A percentile compares a stretch with the other conserved stretches of the same genome.
These are phyloP conservation scores for Auriculariales sp. DNA, from an alignment of 768 basidiomycete species.

Conservation along the genomic window DNA sequence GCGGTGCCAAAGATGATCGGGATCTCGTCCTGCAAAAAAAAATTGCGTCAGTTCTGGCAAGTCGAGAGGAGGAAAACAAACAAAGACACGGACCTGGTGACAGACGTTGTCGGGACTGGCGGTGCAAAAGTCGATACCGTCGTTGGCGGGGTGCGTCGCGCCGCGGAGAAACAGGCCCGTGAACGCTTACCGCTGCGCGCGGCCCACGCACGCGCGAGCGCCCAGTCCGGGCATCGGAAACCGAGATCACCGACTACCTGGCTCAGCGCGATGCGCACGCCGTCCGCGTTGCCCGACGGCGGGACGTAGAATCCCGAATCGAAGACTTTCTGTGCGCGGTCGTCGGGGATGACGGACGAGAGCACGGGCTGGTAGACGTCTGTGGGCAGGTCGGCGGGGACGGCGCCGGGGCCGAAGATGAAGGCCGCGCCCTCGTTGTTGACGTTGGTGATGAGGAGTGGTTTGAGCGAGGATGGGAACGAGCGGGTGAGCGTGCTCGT, in stretches of 20 bases:
- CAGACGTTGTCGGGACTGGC: constrained; percentile 40
- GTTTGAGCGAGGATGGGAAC: constrained; percentile 42
- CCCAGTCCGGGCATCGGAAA: constrained; percentile 60
- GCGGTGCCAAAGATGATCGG: constrained; percentile 36
- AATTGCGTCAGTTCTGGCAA: constrained; percentile 1
- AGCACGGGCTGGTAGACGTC: neutral
- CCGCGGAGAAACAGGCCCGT: constrained; percentile 53
- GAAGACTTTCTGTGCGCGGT: constrained; percentile 27
- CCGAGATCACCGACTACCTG: constrained; percentile 50
- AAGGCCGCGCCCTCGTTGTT: constrained; percentile 56
- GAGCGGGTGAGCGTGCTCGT: constrained; percentile 48
- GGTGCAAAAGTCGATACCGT: constrained; percentile 38
- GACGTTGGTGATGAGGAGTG: constrained; percentile 58
- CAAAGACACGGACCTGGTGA: constrained; percentile 71
- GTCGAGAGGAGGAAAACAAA: constrained; percentile 40
- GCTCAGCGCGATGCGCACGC: constrained; percentile 35
- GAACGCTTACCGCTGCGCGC: constrained; percentile 43
- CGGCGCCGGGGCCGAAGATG: constrained; percentile 18
- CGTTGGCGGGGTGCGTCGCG: constrained; percentile 58
- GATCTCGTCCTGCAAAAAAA: constrained; percentile 6
- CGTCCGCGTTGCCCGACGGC: constrained; percentile 15
- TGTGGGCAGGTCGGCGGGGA: constrained; percentile 5
- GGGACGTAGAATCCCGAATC: constrained; percentile 33
- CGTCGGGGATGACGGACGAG: constrained; percentile 24
- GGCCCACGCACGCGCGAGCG: constrained; percentile 57